Percentiles rank a stretch among this genome's conserved stretches.
Evolutionary conservation across 352 stramenopile genomes (phyloP).

Genomic region (Phytophthora europaea): DNA sequence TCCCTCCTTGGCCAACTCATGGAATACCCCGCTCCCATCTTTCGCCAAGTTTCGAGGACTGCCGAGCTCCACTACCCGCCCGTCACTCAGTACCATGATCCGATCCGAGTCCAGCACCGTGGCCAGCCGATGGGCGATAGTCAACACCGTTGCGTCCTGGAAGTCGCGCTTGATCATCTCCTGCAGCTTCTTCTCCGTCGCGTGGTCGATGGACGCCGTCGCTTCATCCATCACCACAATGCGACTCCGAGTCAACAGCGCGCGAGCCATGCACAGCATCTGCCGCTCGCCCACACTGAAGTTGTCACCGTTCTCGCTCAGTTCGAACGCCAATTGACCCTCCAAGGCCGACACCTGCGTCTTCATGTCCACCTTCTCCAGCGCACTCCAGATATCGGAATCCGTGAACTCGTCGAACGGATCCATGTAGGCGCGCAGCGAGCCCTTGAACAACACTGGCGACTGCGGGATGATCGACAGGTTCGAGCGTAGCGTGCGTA

Average conservation of each 20-base stretch:
- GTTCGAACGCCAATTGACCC: constrained; percentile 26
- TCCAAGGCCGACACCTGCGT: constrained; percentile 33
- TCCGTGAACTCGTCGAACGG: constrained; percentile 85
- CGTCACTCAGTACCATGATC: constrained; percentile 90
- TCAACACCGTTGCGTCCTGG: constrained; percentile 87
- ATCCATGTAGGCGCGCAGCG: constrained; percentile 88
- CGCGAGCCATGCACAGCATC: constrained; percentile 92
- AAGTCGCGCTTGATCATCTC: constrained; percentile 70
- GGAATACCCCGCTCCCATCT: constrained; percentile 23
- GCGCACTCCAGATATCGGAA: constrained; percentile 72
- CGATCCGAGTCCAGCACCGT: constrained; percentile 46
- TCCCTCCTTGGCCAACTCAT: constrained; percentile 32
- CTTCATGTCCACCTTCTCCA: constrained; percentile 77
- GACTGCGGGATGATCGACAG: constrained; percentile 63
- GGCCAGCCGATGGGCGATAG: constrained; percentile 93
- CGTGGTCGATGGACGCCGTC: constrained; percentile 20
- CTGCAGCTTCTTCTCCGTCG: constrained; percentile 68
- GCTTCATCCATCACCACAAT: constrained; percentile 96
- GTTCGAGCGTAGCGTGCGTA: constrained; percentile 36
- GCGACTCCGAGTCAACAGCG: constrained; percentile 81
- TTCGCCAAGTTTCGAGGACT: constrained; percentile 49
- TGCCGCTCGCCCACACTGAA: constrained; percentile 87
- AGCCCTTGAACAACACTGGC: constrained; percentile 91
- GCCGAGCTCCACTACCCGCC: constrained; percentile 87
- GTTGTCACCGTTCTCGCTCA: constrained; percentile 66